Conservation (phyloP, 2,329 filamentous ascomycete species). For the Beauveria pseudobassiana region DNA sequence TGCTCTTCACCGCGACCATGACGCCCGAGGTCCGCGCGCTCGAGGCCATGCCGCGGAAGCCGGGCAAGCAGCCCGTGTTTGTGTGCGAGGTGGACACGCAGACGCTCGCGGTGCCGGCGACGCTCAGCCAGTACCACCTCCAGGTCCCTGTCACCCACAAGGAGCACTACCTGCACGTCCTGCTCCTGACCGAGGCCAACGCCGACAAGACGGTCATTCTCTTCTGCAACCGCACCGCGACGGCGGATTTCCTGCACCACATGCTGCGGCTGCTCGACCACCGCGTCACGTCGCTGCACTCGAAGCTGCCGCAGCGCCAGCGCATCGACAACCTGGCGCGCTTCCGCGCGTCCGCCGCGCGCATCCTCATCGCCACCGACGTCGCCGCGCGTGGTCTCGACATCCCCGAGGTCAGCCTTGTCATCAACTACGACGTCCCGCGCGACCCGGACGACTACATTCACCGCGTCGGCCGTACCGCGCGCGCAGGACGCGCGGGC, state of each 20-base stretch:
- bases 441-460: conserved; percentile 97
- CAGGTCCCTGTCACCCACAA: conserved; percentile 87
- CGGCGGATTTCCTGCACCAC: conserved; percentile 83
- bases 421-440: conserved; percentile 93
- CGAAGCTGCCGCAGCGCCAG: conserved; percentile 74
- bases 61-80: conserved; percentile 69
- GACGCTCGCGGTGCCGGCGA: conserved; percentile 68
- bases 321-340: conserved; percentile 81
- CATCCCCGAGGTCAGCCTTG: conserved; percentile 83
- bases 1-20: conserved; percentile 92
- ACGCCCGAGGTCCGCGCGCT: conserved; percentile 85
- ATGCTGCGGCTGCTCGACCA: conserved; percentile 79
- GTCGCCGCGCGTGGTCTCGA: conserved; percentile 91
- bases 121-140: conserved; percentile 76
- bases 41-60: conserved; percentile 65
- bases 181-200: conserved; percentile 74
- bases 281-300: conserved; percentile 86
- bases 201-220: conserved; percentile 73
- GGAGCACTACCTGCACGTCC: conserved; percentile 87
- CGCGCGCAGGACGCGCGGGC: conserved; percentile 78
- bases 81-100: conserved; percentile 81
- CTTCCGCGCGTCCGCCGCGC: conserved; percentile 82
- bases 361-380: conserved; percentile 89
- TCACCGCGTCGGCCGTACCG: conserved; percentile 90
- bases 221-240: conserved; percentile 88